Base-by-base conservation (phyloP, 2,329 filamentous ascomycete genomes). In the Metarhizium guizhouense region DNA sequence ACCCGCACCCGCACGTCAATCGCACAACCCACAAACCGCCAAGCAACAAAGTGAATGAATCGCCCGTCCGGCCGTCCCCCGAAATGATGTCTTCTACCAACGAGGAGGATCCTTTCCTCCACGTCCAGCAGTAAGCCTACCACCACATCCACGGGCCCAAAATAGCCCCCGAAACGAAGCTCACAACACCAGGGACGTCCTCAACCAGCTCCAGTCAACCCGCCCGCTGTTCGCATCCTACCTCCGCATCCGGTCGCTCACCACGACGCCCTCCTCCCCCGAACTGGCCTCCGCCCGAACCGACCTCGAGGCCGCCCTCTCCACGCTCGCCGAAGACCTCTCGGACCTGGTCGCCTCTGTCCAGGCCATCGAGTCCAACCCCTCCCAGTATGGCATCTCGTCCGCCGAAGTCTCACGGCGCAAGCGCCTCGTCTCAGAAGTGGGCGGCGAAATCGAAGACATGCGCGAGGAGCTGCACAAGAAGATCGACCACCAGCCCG, bases 151-250 rank as follows among this genome's bases (percentile, higher is more conserved):
- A 51, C 32, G n/a, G 36, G 42, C 32, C 51, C 14, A 49, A 18
- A 29, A 25, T 32, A 18, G 6, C n/a, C 40, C 40, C 11, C 6
- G 13, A 13, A 16, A 16, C 7, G 11, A 6, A 40, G 51, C 54
- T 53, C 34, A 54, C 47, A 36, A 13, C 54, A 45, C 57, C 68
- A 96, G 91, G 73, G 94, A 99, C 74, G 90, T 97, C 62, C 85
- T 95, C 62, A 76, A 85, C 60, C 88, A 95, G 58, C 85, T 99
- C 60, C 81, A 87, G 61, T 84, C 83, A 14, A 88, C 90, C 54
- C 87, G 93, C 10, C 86, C 92, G 53, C 85, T 96, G 56, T 96
- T 96, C 78, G 86, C 88, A 60, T 96, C 92, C 16, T 99, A 96
- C 76, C 82, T 96, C 47, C 93, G 94, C 68, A 99, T 99, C 74